Percentiles rank a stretch among this genome's conserved stretches.
These are phyloP conservation scores for Picea abies DNA, from an alignment of 83 land plant genomes.

Conservation along the genomic window DNA sequence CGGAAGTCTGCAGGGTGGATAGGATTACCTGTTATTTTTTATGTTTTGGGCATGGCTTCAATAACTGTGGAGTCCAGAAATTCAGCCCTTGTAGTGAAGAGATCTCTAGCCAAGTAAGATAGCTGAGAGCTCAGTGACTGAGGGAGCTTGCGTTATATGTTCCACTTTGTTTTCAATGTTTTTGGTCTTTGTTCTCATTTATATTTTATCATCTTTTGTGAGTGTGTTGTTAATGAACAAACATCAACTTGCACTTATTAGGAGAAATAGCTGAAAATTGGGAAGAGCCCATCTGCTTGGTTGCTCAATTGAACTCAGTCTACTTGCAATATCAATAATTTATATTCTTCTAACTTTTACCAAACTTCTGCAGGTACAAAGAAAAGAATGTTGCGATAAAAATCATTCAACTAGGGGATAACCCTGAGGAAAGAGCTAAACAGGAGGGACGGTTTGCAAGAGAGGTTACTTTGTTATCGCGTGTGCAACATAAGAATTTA, in stretches of 20 bases:
- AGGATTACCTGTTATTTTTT: background rate
- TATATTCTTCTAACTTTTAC: background rate
- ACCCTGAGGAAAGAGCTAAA: slow-evolving; percentile 34
- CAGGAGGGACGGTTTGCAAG: slow-evolving; percentile 39
- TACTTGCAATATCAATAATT: background rate
- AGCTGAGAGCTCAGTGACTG: background rate
- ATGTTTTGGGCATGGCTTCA: background rate
- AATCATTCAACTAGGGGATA: slow-evolving; percentile 34
- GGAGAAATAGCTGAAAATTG: background rate
- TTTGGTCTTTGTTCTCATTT: background rate
- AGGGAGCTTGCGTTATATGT: background rate
- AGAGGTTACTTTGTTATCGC: slow-evolving; percentile 54
- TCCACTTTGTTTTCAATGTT: background rate
- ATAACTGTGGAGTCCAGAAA: background rate
- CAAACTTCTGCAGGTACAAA: slow-evolving; percentile 34
- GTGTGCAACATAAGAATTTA: slow-evolving; percentile 53
- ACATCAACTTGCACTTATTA: background rate
- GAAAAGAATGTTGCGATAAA: slow-evolving; percentile 48
- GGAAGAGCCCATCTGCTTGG: background rate
- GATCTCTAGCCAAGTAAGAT: background rate
- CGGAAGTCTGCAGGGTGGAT: no score
- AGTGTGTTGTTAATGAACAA: background rate
- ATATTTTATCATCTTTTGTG: background rate
- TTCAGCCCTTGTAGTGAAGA: background rate
- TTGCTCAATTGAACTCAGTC: background rate